Percentiles rank a stretch among this genome's conserved stretches.
Conservation (phyloP, 169 alveolate species). For the Plasmodium falciparum region DNA sequence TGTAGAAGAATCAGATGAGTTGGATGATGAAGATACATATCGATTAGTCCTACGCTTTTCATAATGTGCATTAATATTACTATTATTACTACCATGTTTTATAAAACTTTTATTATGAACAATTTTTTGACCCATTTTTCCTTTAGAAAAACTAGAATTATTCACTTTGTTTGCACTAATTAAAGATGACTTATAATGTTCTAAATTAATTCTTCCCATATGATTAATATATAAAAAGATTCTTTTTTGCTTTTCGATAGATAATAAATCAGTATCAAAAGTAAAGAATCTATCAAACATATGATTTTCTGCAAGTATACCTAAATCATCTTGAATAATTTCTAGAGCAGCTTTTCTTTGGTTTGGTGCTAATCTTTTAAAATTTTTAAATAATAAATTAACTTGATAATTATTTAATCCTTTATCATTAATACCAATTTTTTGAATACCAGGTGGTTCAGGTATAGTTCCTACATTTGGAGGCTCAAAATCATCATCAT, state of each 20-base stretch:
- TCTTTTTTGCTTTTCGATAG: conserved; percentile 89
- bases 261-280: conserved; percentile 87
- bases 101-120: conserved; percentile 22
- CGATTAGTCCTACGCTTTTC: conserved; percentile 54
- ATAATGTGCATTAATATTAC: conserved; percentile 20
- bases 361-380: conserved; percentile 87
- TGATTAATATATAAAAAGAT: conserved; percentile 86
- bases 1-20: conserved; percentile 62
- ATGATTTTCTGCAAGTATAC: conserved; percentile 88
- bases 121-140: conserved; percentile 27
- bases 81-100: conserved; percentile 17
- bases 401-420: conserved; percentile 85
- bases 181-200: conserved; percentile 74
- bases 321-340: conserved; percentile 90
- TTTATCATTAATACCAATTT: conserved; percentile 85
- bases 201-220: conserved; percentile 88
- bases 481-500: conserved; percentile 69
- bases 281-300: conserved; percentile 84
- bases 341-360: conserved; percentile 91
- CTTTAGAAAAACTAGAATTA: conserved; percentile 19
- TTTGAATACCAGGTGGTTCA: conserved; percentile 88
- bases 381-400: conserved; percentile 82
- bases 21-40: conserved; percentile 59
- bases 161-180: conserved; percentile 41
- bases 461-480: conserved; percentile 87